phyloP scores from a whole-genome alignment of 495 filamentous ascomycete species.

The Xylaria castorea region DNA sequence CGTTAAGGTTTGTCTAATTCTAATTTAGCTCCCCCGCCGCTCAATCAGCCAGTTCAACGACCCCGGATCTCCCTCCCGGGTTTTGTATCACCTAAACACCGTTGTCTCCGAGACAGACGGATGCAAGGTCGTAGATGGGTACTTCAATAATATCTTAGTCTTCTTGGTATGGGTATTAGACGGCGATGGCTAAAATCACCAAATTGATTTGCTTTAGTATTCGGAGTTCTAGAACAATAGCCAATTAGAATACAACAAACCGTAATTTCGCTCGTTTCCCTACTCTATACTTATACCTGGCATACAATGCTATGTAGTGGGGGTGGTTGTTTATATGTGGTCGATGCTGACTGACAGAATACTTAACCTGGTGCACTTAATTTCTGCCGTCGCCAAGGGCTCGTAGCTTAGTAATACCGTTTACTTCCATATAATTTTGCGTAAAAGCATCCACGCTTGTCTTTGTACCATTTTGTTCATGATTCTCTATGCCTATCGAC shows the following conservation, averaged over 20 bases:
- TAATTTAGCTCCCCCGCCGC: slow-evolving; percentile 3
- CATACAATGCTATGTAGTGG: background rate
- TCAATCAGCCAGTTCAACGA: slow-evolving; percentile 3
- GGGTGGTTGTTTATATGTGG: background rate
- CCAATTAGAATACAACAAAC: background rate
- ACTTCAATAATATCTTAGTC: background rate
- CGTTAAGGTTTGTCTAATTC: background rate
- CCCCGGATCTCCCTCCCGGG: slow-evolving; percentile 8
- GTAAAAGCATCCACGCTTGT: slow-evolving; percentile 1
- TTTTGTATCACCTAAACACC: slow-evolving; percentile 22
- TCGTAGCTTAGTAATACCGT: background rate
- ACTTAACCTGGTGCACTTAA: background rate
- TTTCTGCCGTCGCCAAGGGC: background rate
- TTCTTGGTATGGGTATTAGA: background rate
- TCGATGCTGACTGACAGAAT: background rate
- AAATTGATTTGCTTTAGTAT: background rate
- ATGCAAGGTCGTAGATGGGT: background rate
- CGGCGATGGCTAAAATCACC: background rate
- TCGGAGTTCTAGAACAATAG: background rate
- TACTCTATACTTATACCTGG: slow-evolving; percentile 7
- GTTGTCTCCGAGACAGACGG: slow-evolving; percentile 20
- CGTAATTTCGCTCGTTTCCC: background rate
- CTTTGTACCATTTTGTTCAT: slow-evolving; percentile 15
- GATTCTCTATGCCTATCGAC: slow-evolving; percentile 23
- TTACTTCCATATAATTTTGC: background rate